Evolutionary conservation across 306 rosid species (phyloP).

Genomic region (Begonia masoniana): DNA sequence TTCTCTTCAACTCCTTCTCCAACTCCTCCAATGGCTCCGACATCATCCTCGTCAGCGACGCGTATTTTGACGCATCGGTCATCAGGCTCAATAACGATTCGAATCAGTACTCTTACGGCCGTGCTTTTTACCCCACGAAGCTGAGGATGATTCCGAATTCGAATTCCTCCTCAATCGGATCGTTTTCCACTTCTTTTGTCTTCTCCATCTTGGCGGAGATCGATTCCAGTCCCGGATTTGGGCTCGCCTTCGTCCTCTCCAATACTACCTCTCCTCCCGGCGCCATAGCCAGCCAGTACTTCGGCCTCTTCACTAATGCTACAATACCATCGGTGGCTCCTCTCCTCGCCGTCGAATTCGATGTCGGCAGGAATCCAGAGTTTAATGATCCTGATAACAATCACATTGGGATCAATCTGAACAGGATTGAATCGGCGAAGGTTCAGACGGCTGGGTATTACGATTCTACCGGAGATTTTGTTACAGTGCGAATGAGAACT

Average conservation of each 20-base stretch:
- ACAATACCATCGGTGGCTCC: background rate
- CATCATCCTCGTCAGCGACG: constrained; percentile 51
- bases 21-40: constrained; percentile 26
- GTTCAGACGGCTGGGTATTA: constrained; percentile 38
- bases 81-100: constrained; percentile 70
- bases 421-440: constrained; percentile 13
- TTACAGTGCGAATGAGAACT: constrained; percentile 42
- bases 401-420: constrained; percentile 75
- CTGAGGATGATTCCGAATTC: constrained; percentile 16
- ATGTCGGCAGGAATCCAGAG: constrained; percentile 68
- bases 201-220: constrained; percentile 2
- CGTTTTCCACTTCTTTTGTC: background rate
- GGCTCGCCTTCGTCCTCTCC: background rate
- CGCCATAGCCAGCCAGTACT: background rate
- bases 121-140: constrained; percentile 38
- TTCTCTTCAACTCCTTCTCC: constrained; percentile 54
- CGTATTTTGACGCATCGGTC: constrained; percentile 34
- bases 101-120: constrained; percentile 43
- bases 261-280: constrained; percentile 1
- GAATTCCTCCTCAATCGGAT: constrained; percentile 1
- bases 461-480: constrained; percentile 34
- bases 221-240: background rate
- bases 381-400: constrained; percentile 59
- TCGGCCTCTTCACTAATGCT: background rate
- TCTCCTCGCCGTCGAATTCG: constrained; percentile 22